Evolutionary conservation across 331 rosid genomes (phyloP), one percentile per base, ranked within the genome.

Genomic region (Malus hybrid): DNA sequence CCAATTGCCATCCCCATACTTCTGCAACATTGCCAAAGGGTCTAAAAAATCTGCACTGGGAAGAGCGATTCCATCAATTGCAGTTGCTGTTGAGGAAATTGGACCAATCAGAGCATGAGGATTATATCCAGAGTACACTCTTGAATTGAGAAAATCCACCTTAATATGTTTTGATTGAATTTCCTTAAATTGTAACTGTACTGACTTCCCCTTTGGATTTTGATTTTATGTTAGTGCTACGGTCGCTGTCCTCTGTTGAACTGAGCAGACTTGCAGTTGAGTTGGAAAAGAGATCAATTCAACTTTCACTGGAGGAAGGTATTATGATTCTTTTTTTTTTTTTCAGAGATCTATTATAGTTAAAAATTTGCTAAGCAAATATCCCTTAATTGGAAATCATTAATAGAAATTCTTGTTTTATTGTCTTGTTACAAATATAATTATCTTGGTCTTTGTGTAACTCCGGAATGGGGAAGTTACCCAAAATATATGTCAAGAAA

Each of bases 281-380:
- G 73, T 82, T 94, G 86, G 99, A 94, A 82, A 94, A 89, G 88
- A 92, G 97, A 81, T 88, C 99, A 33, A 94, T 94, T 78, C 96
- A 94, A 83, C 99, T 94, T 82, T 92, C 97, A 11, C 83, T 94
- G 16, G 97, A 94, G 87, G 99, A 94, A 94, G 99, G 99, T 94
- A 87, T 70, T 71, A 34, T 24, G 34, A 36, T 50, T 36, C 39
- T 76, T 1, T 68, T 32, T 6, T 32, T 6, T 73, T 86, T 59
- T 33, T 57, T 3, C 46, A 57, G 10, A 19, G 56, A 36, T 63
- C 48, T 73, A n/a, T 24, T 18, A 22, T 67, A 46, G 22, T 19
- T 72, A 12, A 27, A 62, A 16, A 50, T 11, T n/a, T 69, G 8
- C 10, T n/a, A 52, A 8, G 3, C 4, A 39, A 39, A 39, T 39